Percentiles rank a stretch among this genome's conserved stretches.
Evolutionary conservation across 805 yeast species (phyloP).

Genomic region (Wickerhamiella lipophila): DNA sequence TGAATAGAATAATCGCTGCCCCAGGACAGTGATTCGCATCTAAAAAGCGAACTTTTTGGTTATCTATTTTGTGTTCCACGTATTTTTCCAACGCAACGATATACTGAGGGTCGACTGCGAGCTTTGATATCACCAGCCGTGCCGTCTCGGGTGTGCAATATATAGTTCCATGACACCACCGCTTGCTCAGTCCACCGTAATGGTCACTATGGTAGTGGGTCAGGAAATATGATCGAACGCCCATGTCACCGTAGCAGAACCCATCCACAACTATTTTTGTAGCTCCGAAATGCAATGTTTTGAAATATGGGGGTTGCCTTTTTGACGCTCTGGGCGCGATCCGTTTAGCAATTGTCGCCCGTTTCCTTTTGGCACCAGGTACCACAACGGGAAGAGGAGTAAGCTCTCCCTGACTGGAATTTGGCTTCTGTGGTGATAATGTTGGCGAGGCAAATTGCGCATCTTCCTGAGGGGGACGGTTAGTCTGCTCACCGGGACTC

Average conservation of each 20-base stretch:
- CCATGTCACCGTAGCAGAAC: constrained; percentile 28
- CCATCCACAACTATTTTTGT: constrained; percentile 30
- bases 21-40: constrained; percentile 98
- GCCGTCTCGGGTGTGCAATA: constrained; percentile 65
- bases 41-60: constrained; percentile 43
- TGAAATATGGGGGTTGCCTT: constrained; percentile 25
- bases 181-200: constrained; percentile 70
- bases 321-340: neutral
- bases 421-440: neutral
- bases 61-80: constrained; percentile 31
- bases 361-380: neutral
- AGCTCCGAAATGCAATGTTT: constrained; percentile 24
- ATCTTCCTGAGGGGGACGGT: neutral
- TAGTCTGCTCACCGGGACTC: neutral
- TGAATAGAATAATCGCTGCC: constrained; percentile 66
- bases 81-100: constrained; percentile 36
- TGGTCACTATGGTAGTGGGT: constrained; percentile 89
- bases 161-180: constrained; percentile 62
- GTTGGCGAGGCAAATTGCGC: neutral
- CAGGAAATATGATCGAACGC: constrained; percentile 25
- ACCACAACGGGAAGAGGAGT: too few relatives aligned
- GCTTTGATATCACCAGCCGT: constrained; percentile 39
- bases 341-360: neutral
- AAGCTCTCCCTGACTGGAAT: too few relatives aligned
- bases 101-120: constrained; percentile 39